phyloP scores from a whole-genome alignment of 352 stramenopile species.

The Thalassiosira exigua region DNA sequence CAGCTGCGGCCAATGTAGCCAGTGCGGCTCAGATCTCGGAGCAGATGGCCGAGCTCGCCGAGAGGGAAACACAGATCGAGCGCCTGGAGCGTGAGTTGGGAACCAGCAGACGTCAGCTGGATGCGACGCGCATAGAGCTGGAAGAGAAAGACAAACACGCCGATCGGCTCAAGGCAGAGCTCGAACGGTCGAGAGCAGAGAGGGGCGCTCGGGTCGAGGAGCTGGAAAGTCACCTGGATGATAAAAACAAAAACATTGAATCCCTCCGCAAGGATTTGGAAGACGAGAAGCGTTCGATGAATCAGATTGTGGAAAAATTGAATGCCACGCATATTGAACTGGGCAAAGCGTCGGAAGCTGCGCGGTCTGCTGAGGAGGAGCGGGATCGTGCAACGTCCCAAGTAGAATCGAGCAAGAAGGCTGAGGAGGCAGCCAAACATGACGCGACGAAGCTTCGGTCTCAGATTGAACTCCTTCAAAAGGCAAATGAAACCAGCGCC shows the following conservation, averaged over 20 bases:
- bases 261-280: conserved; percentile 39
- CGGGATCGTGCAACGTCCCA: conserved; percentile 5
- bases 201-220: conserved; percentile 36
- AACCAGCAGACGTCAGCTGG: conserved; percentile 36
- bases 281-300: conserved; percentile 20
- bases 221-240: conserved; percentile 38
- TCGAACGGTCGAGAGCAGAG: conserved; percentile 31
- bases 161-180: conserved; percentile 36
- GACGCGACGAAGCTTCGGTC: conserved; percentile 38
- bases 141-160: conserved; percentile 43
- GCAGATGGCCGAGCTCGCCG: conserved; percentile 20
- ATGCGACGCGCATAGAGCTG: conserved; percentile 37
- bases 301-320: conserved; percentile 17
- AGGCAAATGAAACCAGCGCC: conserved; percentile 34
- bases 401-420: conserved; percentile 26
- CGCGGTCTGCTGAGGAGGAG: conserved; percentile 13
- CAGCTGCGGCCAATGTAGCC: neutral
- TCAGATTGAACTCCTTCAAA: conserved; percentile 42
- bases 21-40: neutral
- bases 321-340: conserved; percentile 33
- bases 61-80: conserved; percentile 41
- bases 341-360: conserved; percentile 17
- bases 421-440: conserved; percentile 22
- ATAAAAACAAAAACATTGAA: conserved; percentile 29
- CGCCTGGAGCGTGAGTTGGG: conserved; percentile 48